phyloP scores from a whole-genome alignment of 768 basidiomycete genomes.

The Mycena kentingensis region DNA sequence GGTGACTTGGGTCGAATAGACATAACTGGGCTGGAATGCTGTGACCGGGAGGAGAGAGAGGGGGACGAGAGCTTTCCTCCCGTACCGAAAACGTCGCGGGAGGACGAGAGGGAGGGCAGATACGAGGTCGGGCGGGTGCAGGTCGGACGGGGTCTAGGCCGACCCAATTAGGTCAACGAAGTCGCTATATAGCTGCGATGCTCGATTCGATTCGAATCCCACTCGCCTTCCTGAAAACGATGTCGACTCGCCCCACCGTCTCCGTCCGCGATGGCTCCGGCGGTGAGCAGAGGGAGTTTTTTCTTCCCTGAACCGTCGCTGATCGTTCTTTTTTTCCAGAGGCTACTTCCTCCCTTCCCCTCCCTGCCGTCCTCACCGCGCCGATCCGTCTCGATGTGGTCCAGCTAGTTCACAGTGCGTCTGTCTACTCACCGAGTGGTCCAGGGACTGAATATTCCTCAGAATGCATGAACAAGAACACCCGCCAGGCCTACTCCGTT shows the following conservation, averaged over 20 bases:
- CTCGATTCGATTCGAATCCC: too few species aligned
- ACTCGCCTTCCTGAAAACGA: conserved; percentile 51
- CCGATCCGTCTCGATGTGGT: conserved; percentile 99
- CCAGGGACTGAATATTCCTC: conserved; percentile 11
- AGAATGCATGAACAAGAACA: conserved; percentile 99
- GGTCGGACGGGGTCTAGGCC: too few species aligned
- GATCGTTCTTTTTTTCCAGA: conserved; percentile 45
- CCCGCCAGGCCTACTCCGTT: conserved; percentile 94
- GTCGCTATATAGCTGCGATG: too few species aligned
- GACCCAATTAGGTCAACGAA: too few species aligned
- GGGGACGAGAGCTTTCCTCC: too few species aligned
- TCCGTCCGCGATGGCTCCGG: conserved; percentile 76
- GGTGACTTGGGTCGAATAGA: too few species aligned
- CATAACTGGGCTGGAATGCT: too few species aligned
- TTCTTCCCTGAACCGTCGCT: conserved; percentile 8
- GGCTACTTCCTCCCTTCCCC: conserved; percentile 84
- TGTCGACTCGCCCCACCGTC: conserved; percentile 95
- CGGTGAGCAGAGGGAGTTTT: conserved; percentile 46
- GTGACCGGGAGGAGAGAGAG: too few species aligned
- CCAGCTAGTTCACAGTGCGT: conserved; percentile 97
- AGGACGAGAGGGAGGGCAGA: too few species aligned
- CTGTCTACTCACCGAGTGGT: neutral
- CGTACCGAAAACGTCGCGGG: too few species aligned
- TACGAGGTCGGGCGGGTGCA: too few species aligned
- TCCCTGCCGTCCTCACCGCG: conserved; percentile 95